Evolutionary conservation across 768 basidiomycete genomes (phyloP).

Genomic region (Lactifluus volemus): DNA sequence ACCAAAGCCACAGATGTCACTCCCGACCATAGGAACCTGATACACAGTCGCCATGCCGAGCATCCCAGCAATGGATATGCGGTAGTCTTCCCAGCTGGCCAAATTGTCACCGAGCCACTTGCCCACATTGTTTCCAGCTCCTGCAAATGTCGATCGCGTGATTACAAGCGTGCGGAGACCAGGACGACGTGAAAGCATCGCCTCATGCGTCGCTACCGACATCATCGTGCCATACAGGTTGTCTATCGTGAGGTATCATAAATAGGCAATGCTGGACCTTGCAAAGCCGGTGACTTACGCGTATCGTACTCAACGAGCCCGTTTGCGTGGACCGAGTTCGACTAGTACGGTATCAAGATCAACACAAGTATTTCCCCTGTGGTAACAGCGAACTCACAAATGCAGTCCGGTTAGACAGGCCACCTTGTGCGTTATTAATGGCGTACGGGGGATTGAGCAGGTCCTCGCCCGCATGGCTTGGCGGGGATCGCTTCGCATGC

Average conservation of each 20-base stretch:
- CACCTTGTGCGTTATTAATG: slow-evolving; percentile 27
- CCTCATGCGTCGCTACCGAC: slow-evolving; percentile 51
- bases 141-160: slow-evolving; percentile 66
- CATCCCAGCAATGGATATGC: slow-evolving; percentile 53
- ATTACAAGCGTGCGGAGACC: slow-evolving; percentile 54
- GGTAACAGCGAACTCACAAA: slow-evolving; percentile 31
- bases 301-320: slow-evolving; percentile 52
- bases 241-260: slow-evolving; percentile 25
- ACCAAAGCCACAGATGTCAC: slow-evolving; percentile 66
- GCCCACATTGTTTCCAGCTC: slow-evolving; percentile 56
- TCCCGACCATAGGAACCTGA: slow-evolving; percentile 69
- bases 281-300: slow-evolving; percentile 25
- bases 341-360: slow-evolving; percentile 15
- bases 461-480: slow-evolving; percentile 26
- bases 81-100: slow-evolving; percentile 51
- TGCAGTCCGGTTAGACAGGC: slow-evolving; percentile 44
- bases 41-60: slow-evolving; percentile 56
- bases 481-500: slow-evolving; percentile 22
- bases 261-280: not conserved
- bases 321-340: slow-evolving; percentile 42
- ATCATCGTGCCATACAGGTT: slow-evolving; percentile 69
- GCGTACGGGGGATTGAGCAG: slow-evolving; percentile 47
- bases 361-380: not conserved
- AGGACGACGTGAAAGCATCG: slow-evolving; percentile 55
- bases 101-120: slow-evolving; percentile 71